Evolutionary conservation across 306 rosid species (phyloP).

Genomic region (Casuarina glauca): DNA sequence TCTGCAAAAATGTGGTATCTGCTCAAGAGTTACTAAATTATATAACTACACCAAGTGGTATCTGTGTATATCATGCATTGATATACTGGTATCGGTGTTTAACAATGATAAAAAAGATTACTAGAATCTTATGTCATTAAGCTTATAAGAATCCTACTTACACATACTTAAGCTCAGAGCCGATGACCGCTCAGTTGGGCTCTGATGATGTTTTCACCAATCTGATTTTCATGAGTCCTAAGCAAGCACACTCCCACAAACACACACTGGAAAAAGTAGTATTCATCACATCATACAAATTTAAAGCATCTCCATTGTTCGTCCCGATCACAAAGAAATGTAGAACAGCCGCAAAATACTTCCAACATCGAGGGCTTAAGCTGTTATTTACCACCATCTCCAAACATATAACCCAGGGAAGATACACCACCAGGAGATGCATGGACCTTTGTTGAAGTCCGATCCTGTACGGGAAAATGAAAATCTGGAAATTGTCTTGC

Average conservation of each 20-base stretch:
- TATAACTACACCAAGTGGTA: too few relatives aligned
- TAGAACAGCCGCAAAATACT: neutral
- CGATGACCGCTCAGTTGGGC: neutral
- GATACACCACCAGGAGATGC: conserved; percentile 43
- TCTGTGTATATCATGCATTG: too few relatives aligned
- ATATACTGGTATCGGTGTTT: too few relatives aligned
- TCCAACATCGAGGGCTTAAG: neutral
- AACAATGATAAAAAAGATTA: too few relatives aligned
- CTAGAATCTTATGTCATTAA: too few relatives aligned
- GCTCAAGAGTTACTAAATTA: too few relatives aligned
- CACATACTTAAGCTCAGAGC: neutral
- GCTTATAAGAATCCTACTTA: too few relatives aligned
- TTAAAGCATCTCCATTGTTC: neutral
- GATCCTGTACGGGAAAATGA: conserved; percentile 31
- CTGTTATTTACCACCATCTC: conserved; percentile 19
- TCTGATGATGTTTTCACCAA: neutral
- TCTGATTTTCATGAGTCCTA: neutral
- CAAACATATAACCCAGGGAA: conserved; percentile 39
- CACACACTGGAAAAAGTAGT: neutral
- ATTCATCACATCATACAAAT: neutral
- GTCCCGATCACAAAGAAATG: neutral
- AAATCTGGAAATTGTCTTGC: neutral
- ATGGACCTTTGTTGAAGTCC: conserved; percentile 43
- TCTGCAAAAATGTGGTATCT: too few relatives aligned
- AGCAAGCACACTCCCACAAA: neutral